Conservation (phyloP, 768 basidiomycete species). For the Calocybe cyanea region DNA sequence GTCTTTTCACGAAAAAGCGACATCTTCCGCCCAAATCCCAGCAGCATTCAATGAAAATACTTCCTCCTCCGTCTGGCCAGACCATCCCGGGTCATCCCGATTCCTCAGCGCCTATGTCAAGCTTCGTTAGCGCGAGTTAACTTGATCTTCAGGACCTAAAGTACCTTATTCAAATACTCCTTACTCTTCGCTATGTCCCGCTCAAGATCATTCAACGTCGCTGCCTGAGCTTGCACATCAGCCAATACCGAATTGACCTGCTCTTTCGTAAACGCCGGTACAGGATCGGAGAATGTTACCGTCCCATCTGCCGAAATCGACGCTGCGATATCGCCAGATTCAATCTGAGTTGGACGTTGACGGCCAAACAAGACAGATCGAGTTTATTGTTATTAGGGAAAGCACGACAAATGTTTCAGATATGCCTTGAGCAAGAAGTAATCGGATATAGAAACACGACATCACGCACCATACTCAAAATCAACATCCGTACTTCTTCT, state of each 20-base stretch:
- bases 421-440: not conserved
- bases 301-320: constrained; percentile 64
- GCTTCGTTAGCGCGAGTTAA: not conserved
- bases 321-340: constrained; percentile 65
- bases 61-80: constrained; percentile 17
- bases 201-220: constrained; percentile 46
- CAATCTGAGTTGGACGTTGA: no score
- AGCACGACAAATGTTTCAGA: no score
- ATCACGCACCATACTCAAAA: constrained; percentile 68
- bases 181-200: constrained; percentile 56
- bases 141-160: constrained; percentile 5
- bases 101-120: constrained; percentile 18
- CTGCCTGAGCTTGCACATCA: constrained; percentile 52
- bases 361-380: no score
- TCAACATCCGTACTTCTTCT: constrained; percentile 52
- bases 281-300: constrained; percentile 69
- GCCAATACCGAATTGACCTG: constrained; percentile 59
- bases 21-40: constrained; percentile 12
- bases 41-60: constrained; percentile 8
- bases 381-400: no score
- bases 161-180: constrained; percentile 72
- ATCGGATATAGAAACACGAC: not conserved
- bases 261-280: constrained; percentile 51
- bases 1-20: constrained; percentile 2
- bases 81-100: constrained; percentile 19